These are phyloP conservation scores for Starmerella floris DNA, from an alignment of 805 yeast species.

Conservation along the genomic window DNA sequence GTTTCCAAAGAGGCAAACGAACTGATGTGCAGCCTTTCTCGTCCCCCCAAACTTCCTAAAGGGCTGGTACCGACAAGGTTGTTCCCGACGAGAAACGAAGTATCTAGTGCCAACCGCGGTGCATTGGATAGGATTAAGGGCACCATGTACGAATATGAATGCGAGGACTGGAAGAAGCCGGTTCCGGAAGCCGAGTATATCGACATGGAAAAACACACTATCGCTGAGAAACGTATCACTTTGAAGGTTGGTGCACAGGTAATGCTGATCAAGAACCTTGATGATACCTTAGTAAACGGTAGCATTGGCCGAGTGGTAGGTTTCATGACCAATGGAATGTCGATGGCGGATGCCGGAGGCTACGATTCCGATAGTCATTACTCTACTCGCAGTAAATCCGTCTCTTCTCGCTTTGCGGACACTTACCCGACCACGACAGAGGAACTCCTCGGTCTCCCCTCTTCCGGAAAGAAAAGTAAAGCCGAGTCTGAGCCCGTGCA, in stretches of 20 bases:
- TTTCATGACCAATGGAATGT: slow-evolving; percentile 28
- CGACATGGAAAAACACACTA: slow-evolving; percentile 36
- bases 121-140: slow-evolving; percentile 43
- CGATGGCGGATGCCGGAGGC: background rate
- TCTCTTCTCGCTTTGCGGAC: slow-evolving; percentile 2
- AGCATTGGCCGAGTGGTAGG: slow-evolving; percentile 65
- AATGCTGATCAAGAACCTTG: slow-evolving; percentile 77
- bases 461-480: background rate
- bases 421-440: background rate
- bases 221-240: slow-evolving; percentile 53
- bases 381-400: background rate
- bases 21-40: slow-evolving; percentile 41
- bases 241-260: slow-evolving; percentile 85
- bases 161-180: slow-evolving; percentile 31
- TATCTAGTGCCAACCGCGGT: slow-evolving; percentile 53
- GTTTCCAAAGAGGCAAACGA: slow-evolving; percentile 37
- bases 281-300: slow-evolving; percentile 74
- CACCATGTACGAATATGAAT: slow-evolving; percentile 32
- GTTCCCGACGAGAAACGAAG: slow-evolving; percentile 77
- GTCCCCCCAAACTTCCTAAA: slow-evolving; percentile 46
- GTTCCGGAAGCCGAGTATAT: slow-evolving; percentile 7
- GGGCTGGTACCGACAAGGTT: slow-evolving; percentile 83
- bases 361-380: background rate
- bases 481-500: slow-evolving; percentile 1
- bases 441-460: background rate